These are phyloP conservation scores for Exsudoporus frostii DNA, from an alignment of 768 basidiomycete genomes.

Conservation along the genomic window DNA sequence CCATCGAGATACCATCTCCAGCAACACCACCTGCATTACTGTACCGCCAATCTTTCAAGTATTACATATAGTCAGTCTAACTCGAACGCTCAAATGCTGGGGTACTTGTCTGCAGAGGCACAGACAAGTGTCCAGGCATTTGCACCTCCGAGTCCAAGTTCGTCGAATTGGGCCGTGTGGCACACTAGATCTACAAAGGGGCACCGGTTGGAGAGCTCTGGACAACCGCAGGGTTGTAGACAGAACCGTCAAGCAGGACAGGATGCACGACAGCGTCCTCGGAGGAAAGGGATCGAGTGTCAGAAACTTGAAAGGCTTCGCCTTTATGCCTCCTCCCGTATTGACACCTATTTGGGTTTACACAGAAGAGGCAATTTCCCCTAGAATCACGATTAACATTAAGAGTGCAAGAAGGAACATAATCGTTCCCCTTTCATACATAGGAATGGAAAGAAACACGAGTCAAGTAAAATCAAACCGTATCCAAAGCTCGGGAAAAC, in stretches of 20 bases:
- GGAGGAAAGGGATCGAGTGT: too few relatives aligned
- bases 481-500: not conserved
- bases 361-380: too few relatives aligned
- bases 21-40: not conserved
- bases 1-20: too few relatives aligned
- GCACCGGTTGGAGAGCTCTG: too few relatives aligned
- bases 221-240: too few relatives aligned
- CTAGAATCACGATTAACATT: not conserved
- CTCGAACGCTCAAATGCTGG: not conserved
- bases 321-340: not conserved
- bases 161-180: too few relatives aligned
- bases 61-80: not conserved
- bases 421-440: not conserved
- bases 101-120: not conserved
- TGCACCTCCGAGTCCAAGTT: not conserved
- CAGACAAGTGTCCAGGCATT: slow-evolving; percentile 9
- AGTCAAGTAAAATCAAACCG: not conserved
- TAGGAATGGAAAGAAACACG: not conserved
- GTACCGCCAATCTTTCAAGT: too few relatives aligned
- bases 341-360: not conserved
- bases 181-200: too few relatives aligned
- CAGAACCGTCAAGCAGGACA: too few relatives aligned
- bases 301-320: too few relatives aligned
- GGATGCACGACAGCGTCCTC: too few relatives aligned
- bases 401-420: not conserved